Conservation (phyloP, 2,329 filamentous ascomycete species). For the Fusarium temperatum region DNA sequence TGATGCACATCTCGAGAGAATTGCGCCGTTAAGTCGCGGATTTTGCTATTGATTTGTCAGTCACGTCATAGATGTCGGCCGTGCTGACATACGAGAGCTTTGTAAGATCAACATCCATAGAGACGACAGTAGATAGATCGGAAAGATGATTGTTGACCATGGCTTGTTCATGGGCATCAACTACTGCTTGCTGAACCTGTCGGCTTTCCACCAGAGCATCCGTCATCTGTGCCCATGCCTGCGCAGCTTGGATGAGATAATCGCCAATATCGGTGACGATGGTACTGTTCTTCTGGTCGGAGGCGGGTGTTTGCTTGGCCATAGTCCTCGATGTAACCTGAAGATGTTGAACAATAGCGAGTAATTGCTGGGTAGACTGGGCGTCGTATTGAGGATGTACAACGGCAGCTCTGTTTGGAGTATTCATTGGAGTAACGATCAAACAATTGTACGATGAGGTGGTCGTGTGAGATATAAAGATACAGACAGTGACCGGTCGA, state of each 20-base stretch:
- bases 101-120: conserved; percentile 43
- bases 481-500: not conserved
- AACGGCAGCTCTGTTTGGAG: conserved; percentile 7
- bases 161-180: conserved; percentile 43
- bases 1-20: conserved; percentile 31
- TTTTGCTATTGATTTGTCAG: conserved; percentile 22
- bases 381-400: conserved; percentile 15
- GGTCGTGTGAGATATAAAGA: not conserved
- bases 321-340: conserved; percentile 15
- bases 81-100: conserved; percentile 22
- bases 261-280: conserved; percentile 49
- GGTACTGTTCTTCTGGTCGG: conserved; percentile 31
- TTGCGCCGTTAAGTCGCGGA: conserved; percentile 32
- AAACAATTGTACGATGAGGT: not conserved
- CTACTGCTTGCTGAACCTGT: conserved; percentile 43
- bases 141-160: conserved; percentile 38
- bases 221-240: conserved; percentile 46
- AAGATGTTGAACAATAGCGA: conserved; percentile 20
- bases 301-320: conserved; percentile 15
- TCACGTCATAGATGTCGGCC: not conserved
- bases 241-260: conserved; percentile 46
- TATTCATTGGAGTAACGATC: conserved; percentile 5
- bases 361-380: conserved; percentile 18
- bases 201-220: conserved; percentile 45
- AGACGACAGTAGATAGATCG: conserved; percentile 43